These are phyloP conservation scores for Noccaea caerulescens DNA, from an alignment of 345 rosid genomes.

Conservation along the genomic window DNA sequence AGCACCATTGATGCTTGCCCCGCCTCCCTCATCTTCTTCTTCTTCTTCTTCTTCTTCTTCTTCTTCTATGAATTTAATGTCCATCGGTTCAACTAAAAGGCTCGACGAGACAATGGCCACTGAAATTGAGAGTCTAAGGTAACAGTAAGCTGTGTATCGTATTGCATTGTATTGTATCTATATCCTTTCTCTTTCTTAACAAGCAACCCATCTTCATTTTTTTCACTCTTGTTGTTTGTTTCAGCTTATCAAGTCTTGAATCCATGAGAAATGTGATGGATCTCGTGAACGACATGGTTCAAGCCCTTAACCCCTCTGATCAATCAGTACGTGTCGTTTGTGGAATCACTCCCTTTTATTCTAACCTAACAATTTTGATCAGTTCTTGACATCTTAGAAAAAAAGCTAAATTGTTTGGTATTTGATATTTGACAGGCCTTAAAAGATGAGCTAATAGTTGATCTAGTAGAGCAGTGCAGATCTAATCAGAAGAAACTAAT, in stretches of 20 bases:
- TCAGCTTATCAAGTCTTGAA: conserved; percentile 76
- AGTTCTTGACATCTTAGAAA: conserved; percentile 3
- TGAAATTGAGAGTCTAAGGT: conserved; percentile 80
- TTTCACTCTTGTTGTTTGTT: neutral
- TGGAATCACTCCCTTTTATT: neutral
- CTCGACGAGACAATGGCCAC: conserved; percentile 95
- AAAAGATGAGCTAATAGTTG: conserved; percentile 89
- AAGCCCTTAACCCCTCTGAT: conserved; percentile 72
- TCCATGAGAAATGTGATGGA: conserved; percentile 80
- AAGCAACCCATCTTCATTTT: neutral
- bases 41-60: conserved; percentile 36
- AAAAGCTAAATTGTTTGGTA: conserved; percentile 5
- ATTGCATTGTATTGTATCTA: no score
- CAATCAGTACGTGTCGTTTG: conserved; percentile 50
- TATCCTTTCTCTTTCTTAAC: neutral
- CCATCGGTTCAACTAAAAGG: conserved; percentile 74
- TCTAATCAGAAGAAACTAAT: conserved; percentile 88
- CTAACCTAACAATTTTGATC: neutral
- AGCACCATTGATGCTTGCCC: conserved; percentile 79
- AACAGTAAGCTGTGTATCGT: neutral
- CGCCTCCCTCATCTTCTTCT: conserved; percentile 55
- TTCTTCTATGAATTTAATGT: conserved; percentile 66
- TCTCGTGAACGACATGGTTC: conserved; percentile 84
- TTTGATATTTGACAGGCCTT: conserved; percentile 56
- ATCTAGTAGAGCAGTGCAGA: conserved; percentile 77